Base-by-base conservation (phyloP, 257 asterid genomes). In the Nemophila menziesii region DNA sequence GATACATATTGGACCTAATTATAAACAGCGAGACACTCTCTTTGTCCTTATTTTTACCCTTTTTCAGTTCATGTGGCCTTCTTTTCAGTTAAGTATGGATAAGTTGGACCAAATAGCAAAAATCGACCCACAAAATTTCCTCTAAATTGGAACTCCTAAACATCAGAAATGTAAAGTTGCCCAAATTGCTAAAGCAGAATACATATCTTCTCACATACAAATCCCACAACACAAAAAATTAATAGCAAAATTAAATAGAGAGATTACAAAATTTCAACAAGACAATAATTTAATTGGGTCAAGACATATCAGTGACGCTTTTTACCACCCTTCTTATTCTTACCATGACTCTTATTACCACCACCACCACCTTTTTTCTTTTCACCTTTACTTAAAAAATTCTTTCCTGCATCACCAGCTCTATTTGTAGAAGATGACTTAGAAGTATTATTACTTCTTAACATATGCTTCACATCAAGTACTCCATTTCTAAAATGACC, bases 401-500 rank as follows among this genome's bases (percentile, higher is more conserved):
- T 54, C 45, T 18, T 36, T 12, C 49, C 47, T 3, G 55, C 70
- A 15, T 56, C 58, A 2, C 44, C 20, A 34, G 48, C 64, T 48
- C 60, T 68, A n/a, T 90, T 73, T 8, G 69, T 57, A 8, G 90
- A 57, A 49, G 84, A 62, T n/a, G n/a, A n/a, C n/a, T n/a, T n/a
- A n/a, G n/a, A n/a, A n/a, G n/a, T n/a, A n/a, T n/a, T n/a, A n/a
- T n/a, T n/a, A n/a, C n/a, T n/a, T 34, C 49, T 43, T 37, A 84
- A 55, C n/a, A 84, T 46, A 52, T 70, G 70, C 39, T 73, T 73
- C 29, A 84, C 98, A 54, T 89, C 72, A 50, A 89, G 93, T 47
- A 89, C 78, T 1, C 98, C 94, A 18, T 89, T 80, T 63, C 75
- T 80, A 59, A 87, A 83, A 57, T 61, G 27, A 22, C 93, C 98